Conservation (phyloP, 176 grass and related monocot genomes). For the Lolium perenne region DNA sequence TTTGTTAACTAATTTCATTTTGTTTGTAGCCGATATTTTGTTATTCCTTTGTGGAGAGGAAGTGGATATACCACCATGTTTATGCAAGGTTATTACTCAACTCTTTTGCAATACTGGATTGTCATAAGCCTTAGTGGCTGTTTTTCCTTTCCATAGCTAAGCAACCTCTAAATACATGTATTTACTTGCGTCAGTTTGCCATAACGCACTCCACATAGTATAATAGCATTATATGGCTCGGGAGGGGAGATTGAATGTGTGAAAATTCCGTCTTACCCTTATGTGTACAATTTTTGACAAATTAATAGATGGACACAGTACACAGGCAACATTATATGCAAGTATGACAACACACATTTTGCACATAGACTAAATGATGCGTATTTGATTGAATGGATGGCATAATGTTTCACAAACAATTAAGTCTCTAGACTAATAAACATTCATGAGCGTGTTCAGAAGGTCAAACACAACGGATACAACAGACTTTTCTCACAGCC, state of each 20-base stretch:
- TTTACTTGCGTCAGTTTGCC: not conserved
- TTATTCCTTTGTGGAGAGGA: slow-evolving; percentile 95
- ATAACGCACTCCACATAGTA: not conserved
- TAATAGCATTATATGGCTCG: not conserved
- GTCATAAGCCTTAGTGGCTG: not conserved
- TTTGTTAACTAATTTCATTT: slow-evolving; percentile 35
- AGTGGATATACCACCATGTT: slow-evolving; percentile 95
- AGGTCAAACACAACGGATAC: not conserved
- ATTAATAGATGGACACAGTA: not conserved
- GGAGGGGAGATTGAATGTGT: not conserved
- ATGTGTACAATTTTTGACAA: not conserved
- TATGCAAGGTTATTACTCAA: slow-evolving; percentile 74
- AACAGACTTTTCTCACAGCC: not conserved
- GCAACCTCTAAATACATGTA: not conserved
- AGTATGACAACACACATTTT: not conserved
- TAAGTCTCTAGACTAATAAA: not conserved
- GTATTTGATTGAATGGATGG: not conserved
- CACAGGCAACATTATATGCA: not conserved
- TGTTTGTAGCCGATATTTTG: slow-evolving; percentile 74
- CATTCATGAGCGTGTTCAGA: not conserved
- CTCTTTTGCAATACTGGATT: slow-evolving; percentile 35
- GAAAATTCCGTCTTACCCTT: not conserved
- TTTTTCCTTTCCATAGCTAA: not conserved
- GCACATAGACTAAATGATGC: not conserved
- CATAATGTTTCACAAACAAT: not conserved